phyloP scores from a whole-genome alignment of 257 asterid genomes.

The Penstemon newberryi region DNA sequence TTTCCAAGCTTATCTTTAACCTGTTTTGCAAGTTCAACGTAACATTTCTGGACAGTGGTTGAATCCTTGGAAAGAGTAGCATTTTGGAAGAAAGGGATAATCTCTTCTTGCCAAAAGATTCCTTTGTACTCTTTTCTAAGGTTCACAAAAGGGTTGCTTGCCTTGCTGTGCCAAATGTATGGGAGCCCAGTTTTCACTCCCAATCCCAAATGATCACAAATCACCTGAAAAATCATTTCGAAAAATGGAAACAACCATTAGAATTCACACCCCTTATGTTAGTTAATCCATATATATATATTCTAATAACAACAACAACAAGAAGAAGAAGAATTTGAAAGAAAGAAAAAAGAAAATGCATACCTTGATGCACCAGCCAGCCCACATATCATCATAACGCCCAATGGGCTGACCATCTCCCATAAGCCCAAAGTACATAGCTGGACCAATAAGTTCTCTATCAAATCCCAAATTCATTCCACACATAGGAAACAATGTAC shows the following conservation, averaged over 20 bases:
- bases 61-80: conserved; percentile 49
- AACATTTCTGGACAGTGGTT: conserved; percentile 54
- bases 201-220: conserved; percentile 58
- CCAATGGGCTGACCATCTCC: conserved; percentile 81
- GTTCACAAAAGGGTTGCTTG: conserved; percentile 71
- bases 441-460: conserved; percentile 69
- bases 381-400: conserved; percentile 77
- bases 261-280: too few relatives aligned
- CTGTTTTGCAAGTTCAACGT: conserved; percentile 58
- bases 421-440: conserved; percentile 78
- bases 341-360: too few relatives aligned
- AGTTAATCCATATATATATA: too few relatives aligned
- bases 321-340: too few relatives aligned
- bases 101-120: conserved; percentile 69
- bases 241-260: not conserved
- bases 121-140: conserved; percentile 70
- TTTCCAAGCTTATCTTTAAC: conserved; percentile 60
- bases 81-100: conserved; percentile 61
- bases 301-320: too few relatives aligned
- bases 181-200: conserved; percentile 54
- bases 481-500: conserved; percentile 72
- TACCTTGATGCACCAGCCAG: conserved; percentile 77
- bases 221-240: conserved; percentile 38
- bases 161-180: conserved; percentile 77
- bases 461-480: conserved; percentile 68